A percentile compares a stretch with the other conserved stretches of the same genome.
phyloP scores from a whole-genome alignment of 1,284 basidiomycete genomes.

The Boletus austroedulis region DNA sequence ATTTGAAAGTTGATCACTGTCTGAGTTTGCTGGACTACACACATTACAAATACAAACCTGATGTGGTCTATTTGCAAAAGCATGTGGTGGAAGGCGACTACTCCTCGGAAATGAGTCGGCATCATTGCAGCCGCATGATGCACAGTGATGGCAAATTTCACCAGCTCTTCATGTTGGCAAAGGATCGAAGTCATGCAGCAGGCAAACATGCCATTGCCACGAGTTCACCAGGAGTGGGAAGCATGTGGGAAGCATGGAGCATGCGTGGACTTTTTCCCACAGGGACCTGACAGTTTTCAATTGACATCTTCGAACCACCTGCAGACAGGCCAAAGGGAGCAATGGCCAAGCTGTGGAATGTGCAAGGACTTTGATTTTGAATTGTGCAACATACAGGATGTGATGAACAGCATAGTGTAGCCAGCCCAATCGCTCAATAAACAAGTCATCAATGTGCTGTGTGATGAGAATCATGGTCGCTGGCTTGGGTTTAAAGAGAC shows the following conservation, averaged over 20 bases:
- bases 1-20: no score
- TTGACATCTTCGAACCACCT: not conserved
- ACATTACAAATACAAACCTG: no score
- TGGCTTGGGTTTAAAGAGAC: not conserved
- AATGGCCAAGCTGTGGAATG: not conserved
- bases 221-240: not conserved
- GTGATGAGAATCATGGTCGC: not conserved
- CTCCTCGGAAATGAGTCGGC: no score
- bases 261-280: not conserved
- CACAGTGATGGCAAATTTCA: no score
- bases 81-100: no score
- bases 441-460: not conserved
- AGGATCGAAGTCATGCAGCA: not conserved
- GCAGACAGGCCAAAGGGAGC: not conserved
- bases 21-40: no score
- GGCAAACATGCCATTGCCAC: not conserved
- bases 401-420: not conserved
- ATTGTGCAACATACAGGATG: not conserved
- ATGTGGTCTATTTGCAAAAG: no score
- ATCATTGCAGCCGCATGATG: no score
- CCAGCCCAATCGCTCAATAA: not conserved
- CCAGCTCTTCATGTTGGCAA: no score
- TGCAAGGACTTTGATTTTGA: not conserved
- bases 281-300: not conserved
- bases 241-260: not conserved